Evolutionary conservation across 495 filamentous ascomycete genomes (phyloP), one percentile per base, ranked within the genome.

Genomic region (Chlorociboria aeruginascens): DNA sequence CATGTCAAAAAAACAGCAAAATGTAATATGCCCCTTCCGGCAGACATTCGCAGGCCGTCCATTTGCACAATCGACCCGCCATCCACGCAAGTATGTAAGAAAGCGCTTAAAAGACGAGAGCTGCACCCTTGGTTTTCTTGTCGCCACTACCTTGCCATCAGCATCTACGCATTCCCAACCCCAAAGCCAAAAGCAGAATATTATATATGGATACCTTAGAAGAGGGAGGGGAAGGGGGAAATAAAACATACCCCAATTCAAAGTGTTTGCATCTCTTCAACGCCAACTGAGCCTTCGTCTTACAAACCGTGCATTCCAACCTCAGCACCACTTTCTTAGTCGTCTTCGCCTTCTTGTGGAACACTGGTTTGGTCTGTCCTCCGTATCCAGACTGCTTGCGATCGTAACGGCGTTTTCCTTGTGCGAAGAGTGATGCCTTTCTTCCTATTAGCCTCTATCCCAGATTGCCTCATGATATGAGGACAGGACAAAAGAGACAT

Each of bases 61-160:
- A 25, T 25, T 25, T 25, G 20, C 4, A 25, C 20, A 1, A 25
- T 25, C 4, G 20, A 1, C 20, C 20, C 20, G 20, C 20, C 20
- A 25, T 25, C 20, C 20, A 25, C 4, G 20, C 1, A 25, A 25
- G 20, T 25, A 25, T 25, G 20, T 25, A 25, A 25, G 20, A 25
- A 25, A 25, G 20, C 1, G 20, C 20, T 25, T 92, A 99, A 77
- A 97, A 99, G 61, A 99, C 93, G 63, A 99, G 79, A 60, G 93
- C 93, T 63, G 92, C 92, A 82, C 93, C 93, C 85, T 99, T 99
- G 66, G 93, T 99, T 88, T 99, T 99, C 88, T 99, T 99, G 82
- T 99, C 93, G 76, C 93, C 93, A 81, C 92, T 95, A 59, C 69
- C 65, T 6, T 31, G 33, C 29, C 10, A 25, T 56, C 53, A 59